phyloP scores from a whole-genome alignment of 2,329 filamentous ascomycete species.

The Akanthomyces dipterigenus region DNA sequence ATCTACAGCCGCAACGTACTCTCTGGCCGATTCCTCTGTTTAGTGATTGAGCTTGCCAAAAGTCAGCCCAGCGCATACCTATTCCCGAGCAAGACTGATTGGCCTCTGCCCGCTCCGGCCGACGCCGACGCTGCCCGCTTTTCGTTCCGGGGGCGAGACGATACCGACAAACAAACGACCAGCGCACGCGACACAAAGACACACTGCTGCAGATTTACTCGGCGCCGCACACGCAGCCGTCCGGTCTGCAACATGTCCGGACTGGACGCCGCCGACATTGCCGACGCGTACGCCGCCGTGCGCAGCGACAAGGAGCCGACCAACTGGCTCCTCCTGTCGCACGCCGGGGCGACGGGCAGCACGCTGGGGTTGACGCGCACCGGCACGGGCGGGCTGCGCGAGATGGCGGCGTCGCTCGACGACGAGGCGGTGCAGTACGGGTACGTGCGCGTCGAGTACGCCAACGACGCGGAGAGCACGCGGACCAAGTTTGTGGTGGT shows the following conservation, averaged over 20 bases:
- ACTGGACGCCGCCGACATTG: conserved; percentile 51
- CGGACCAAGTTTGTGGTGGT: conserved; percentile 63
- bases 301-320: conserved; percentile 58
- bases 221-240: no score
- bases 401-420: conserved; percentile 51
- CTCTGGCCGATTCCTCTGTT: neutral
- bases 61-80: neutral
- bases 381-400: conserved; percentile 53
- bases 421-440: conserved; percentile 57
- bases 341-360: conserved; percentile 49
- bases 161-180: neutral
- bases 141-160: neutral
- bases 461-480: conserved; percentile 63
- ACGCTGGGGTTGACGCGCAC: conserved; percentile 49
- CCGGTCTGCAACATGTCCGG: conserved; percentile 48
- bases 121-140: neutral
- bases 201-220: neutral
- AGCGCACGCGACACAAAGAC: neutral
- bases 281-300: conserved; percentile 59
- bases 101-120: neutral
- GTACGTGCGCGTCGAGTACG: conserved; percentile 61
- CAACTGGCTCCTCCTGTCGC: conserved; percentile 62
- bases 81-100: neutral
- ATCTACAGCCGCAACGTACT: neutral
- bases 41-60: no score